These are phyloP conservation scores for Deinandra increscens DNA, from an alignment of 129 eudicot genomes.

Conservation along the genomic window DNA sequence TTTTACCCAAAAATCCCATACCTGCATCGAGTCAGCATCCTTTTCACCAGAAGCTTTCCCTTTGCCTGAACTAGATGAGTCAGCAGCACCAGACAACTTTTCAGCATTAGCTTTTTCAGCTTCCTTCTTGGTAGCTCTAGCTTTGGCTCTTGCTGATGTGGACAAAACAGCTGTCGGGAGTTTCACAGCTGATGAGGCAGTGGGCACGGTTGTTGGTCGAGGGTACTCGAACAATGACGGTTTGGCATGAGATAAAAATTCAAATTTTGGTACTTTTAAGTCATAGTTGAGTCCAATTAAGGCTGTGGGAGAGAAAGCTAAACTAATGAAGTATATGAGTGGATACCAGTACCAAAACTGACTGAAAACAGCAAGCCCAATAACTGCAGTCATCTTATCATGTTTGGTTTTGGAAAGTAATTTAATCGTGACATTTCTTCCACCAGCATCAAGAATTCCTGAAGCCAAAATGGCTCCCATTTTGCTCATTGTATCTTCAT, in stretches of 20 bases:
- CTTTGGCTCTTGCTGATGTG: slow-evolving; percentile 86
- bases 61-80: slow-evolving; percentile 53
- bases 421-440: slow-evolving; percentile 90
- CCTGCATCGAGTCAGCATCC: slow-evolving; percentile 93
- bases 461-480: slow-evolving; percentile 99
- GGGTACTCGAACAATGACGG: slow-evolving; percentile 97
- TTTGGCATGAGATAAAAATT: slow-evolving; percentile 85
- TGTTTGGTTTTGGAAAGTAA: slow-evolving; percentile 88
- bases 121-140: slow-evolving; percentile 91
- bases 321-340: slow-evolving; percentile 75
- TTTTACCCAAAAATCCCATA: not conserved
- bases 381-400: slow-evolving; percentile 85
- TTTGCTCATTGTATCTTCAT: slow-evolving; percentile 98
- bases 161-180: slow-evolving; percentile 93
- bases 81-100: slow-evolving; percentile 44
- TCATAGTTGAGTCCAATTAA: slow-evolving; percentile 86
- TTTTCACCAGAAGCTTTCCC: slow-evolving; percentile 63
- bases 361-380: slow-evolving; percentile 95
- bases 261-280: slow-evolving; percentile 83
- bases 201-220: slow-evolving; percentile 79
- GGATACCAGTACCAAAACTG: slow-evolving; percentile 99
- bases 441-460: slow-evolving; percentile 97
- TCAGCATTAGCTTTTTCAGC: slow-evolving; percentile 73
- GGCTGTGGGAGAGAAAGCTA: slow-evolving; percentile 95
- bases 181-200: slow-evolving; percentile 81